Base-by-base conservation (phyloP, 192 early-diverging fungal genomes). In the Coemansia sp. region DNA sequence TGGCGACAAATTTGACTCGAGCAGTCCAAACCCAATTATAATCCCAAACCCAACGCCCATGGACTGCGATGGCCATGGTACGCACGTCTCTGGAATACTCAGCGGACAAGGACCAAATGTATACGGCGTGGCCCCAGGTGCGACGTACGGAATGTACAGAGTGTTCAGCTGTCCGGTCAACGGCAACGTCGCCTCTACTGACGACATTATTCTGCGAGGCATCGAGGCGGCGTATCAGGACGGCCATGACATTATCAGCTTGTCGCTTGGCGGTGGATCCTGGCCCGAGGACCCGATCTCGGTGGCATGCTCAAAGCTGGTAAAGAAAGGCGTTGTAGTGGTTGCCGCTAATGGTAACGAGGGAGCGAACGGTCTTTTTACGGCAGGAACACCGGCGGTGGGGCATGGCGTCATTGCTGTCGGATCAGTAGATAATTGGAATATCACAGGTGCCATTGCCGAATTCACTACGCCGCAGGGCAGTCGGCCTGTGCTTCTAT, bases 291-390 rank as follows among this genome's bases (percentile, higher is more conserved):
- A 79, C 16, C 88, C 89, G 1, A 55, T 76, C 9, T 71, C 89
- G 2, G 60, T 82, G 0, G 65, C 87, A 9, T 85, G 77, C 28
- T 64, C 86, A 49, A 72, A 62, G 2, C 38, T 92, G 4, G 72
- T 77, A 16, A 60, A 72, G 7, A 30, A 70, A 6, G 91, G 91
- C 30, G 69, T 88, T 26, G 66, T 89, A 35, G 86, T 94, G 13
- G 80, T 88, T 55, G 81, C 89, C 23, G 85, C 93, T 17, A 80
- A 82, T 38, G 95, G 95, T 17, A 97, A 97, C 83, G 85, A 89
- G 35, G 94, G 94, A 42, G 38, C 65, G 28, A 70, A 73, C 30
- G 91, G 91, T 1, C 30, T 90, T 1, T 87, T 78, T 62, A 85
- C 86, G 38, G 79, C 82, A 3, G 69, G 79, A 14, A 63, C 83